Percentiles rank a stretch among this genome's conserved stretches.
These are phyloP conservation scores for Fusarium sp. DNA, from an alignment of 2,329 filamentous ascomycete species.

Conservation along the genomic window DNA sequence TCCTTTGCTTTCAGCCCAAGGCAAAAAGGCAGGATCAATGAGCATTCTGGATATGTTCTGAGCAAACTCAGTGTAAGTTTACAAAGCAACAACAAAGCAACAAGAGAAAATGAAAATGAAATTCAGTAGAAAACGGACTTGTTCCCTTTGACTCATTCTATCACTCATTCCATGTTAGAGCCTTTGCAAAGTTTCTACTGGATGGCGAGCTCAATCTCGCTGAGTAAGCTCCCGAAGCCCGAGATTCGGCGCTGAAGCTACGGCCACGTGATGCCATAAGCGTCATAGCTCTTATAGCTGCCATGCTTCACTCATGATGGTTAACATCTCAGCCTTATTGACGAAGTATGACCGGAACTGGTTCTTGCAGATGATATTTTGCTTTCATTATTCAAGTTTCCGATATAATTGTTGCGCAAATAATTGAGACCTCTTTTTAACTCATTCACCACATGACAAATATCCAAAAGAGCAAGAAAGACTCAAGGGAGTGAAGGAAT, in stretches of 20 bases:
- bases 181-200: constrained; percentile 25
- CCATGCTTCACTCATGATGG: constrained; percentile 14
- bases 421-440: not conserved
- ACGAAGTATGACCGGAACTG: not conserved
- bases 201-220: constrained; percentile 12
- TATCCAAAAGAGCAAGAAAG: not conserved
- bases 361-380: constrained; percentile 2
- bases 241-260: not conserved
- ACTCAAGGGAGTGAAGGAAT: constrained; percentile 18
- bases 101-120: too few species aligned
- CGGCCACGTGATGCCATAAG: constrained; percentile 24
- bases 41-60: constrained; percentile 26
- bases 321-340: not conserved
- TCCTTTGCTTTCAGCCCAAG: constrained; percentile 70
- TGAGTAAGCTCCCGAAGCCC: constrained; percentile 21
- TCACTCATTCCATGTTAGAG: constrained; percentile 4
- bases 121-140: not conserved
- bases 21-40: constrained; percentile 57
- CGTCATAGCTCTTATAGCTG: constrained; percentile 31
- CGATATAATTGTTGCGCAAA: not conserved
- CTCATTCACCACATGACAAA: not conserved
- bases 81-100: too few species aligned
- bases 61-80: not conserved
- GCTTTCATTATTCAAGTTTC: not conserved
- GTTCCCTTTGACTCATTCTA: constrained; percentile 19